Evolutionary conservation across 495 filamentous ascomycete species (phyloP), one percentile per base, ranked within the genome.

Genomic region (Penicillium ucsense): DNA sequence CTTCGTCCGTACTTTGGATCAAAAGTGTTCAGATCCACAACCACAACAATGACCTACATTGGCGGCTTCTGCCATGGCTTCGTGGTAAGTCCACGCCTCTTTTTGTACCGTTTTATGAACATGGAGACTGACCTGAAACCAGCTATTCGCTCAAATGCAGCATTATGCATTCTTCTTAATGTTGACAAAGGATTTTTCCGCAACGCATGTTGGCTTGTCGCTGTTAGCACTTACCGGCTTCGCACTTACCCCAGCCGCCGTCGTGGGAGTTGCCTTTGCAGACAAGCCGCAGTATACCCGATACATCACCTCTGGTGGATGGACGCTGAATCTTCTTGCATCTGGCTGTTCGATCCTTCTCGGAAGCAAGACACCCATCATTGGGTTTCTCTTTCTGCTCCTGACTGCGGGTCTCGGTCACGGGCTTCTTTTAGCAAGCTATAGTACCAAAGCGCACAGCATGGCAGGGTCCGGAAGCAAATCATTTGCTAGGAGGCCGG

Each of bases 121-220:
- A n/a, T 5, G 29, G 4, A 12, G 30, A 33, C 41, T 43, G 9
- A 43, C 41, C n/a, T 8, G 35, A 32, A 27, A 30, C 31, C 45
- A 75, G 50, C 58, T 76, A 10, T 70, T 70, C 37, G 49, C 55
- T 38, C 68, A 72, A 0, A 53, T 89, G 0, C 83, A 86, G 52
- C 83, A 77, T 44, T 62, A 83, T 31, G 73, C 83, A 0, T 68
- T 89, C 27, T 88, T 82, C 60, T 82, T 82, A 55, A 65, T 79
- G 43, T 73, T 78, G 6, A 73, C 84, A 30, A 77, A 79, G 46
- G 74, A 67, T 41, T 68, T 73, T 41, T 62, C 67, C 0, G 68
- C 78, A 0, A 76, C 78, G 5, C 49, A 80, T 3, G 64, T 81
- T 1, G 82, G 83, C 6, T 63, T 88, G 4, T 71, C 77, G 2